Evolutionary conservation across 306 rosid genomes (phyloP).

Genomic region (Macrotyloma uniflorum): DNA sequence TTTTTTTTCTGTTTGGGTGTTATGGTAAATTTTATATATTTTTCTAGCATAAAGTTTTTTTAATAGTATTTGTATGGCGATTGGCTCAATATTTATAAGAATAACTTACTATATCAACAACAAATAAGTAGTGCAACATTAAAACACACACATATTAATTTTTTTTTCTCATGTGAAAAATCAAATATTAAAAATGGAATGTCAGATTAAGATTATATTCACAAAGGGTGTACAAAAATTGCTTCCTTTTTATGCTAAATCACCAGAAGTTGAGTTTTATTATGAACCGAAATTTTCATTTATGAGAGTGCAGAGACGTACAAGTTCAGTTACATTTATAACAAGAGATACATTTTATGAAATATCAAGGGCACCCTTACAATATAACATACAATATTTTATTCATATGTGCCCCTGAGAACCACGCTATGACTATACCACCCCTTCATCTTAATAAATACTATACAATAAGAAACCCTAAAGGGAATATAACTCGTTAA

Average conservation of each 20-base stretch:
- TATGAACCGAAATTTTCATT: not conserved
- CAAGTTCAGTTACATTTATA: constrained; percentile 3
- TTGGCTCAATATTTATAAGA: not conserved
- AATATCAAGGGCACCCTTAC: constrained; percentile 1
- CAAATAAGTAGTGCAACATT: not conserved
- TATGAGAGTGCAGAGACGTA: not conserved
- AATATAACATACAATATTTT: not conserved
- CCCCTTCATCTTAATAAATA: constrained; percentile 18
- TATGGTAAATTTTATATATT: not conserved
- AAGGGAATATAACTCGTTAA: constrained; percentile 1
- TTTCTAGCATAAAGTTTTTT: not conserved
- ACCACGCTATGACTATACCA: constrained; percentile 11
- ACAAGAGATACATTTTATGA: constrained; percentile 1
- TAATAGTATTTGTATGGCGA: not conserved
- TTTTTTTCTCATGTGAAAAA: not conserved
- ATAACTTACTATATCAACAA: not conserved
- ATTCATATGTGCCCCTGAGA: not conserved
- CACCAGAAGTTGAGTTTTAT: not conserved
- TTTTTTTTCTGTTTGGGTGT: not conserved
- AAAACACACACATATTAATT: not conserved
- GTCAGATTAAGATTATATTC: not conserved
- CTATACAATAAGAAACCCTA: constrained; percentile 39
- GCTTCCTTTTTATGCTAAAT: not conserved
- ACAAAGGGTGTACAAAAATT: not conserved
- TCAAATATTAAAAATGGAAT: not conserved